Percentiles rank a stretch among this genome's conserved stretches.
Conservation (phyloP, 1,139 yeast genomes). For the Lodderomyces margitis region DNA sequence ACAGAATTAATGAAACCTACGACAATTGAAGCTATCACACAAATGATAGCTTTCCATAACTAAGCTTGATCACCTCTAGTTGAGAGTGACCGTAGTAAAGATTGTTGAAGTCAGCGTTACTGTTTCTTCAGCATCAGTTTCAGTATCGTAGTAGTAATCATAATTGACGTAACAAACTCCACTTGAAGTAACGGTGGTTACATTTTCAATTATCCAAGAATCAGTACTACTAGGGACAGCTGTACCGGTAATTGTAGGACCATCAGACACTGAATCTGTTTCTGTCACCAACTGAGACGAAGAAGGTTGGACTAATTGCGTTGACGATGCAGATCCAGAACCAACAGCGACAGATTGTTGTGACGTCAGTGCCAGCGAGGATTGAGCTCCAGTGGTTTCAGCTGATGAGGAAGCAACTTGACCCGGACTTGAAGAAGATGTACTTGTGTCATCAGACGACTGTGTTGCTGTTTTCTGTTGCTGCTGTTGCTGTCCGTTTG, state of each 20-base stretch:
- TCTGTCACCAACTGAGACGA: background rate
- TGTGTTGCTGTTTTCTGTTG: background rate
- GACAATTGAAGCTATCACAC: background rate
- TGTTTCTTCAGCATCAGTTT: conserved; percentile 29
- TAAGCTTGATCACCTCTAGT: conserved; percentile 7
- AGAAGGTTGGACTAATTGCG: background rate
- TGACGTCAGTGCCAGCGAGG: too few species aligned
- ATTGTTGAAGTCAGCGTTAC: conserved; percentile 42
- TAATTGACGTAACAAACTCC: conserved; percentile 43
- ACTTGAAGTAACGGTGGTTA: conserved; percentile 32
- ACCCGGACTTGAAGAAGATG: conserved; percentile 4
- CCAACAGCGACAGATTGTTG: too few species aligned
- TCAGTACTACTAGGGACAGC: conserved; percentile 33
- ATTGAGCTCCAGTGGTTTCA: background rate
- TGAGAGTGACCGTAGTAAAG: conserved; percentile 34
- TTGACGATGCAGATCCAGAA: background rate
- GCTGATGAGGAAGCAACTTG: conserved; percentile 4
- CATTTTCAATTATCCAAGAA: conserved; percentile 39
- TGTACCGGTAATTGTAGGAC: conserved; percentile 32
- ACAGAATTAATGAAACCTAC: background rate
- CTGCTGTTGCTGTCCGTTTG: conserved; percentile 7
- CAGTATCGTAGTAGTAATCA: conserved; percentile 39
- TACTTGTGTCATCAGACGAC: conserved; percentile 1
- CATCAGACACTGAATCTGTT: conserved; percentile 17
- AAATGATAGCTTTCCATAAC: too few species aligned